Base-by-base conservation (phyloP, 2,329 filamentous ascomycete genomes). In the Sphaerostilbella broomeana region DNA sequence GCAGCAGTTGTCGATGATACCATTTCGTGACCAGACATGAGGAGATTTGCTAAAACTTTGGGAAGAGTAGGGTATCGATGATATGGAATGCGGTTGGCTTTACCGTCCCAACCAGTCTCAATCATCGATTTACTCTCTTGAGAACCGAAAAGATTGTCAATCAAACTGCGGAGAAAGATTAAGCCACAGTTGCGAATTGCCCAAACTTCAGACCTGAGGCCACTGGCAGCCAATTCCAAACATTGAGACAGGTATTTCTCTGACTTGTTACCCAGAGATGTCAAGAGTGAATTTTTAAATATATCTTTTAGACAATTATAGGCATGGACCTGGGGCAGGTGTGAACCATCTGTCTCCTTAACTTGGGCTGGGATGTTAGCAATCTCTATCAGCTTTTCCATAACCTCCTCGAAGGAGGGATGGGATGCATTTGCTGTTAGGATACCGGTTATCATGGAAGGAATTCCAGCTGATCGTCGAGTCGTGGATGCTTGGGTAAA, bases 281-380 rank as follows among this genome's bases (percentile, higher is more conserved):
- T 72, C 13, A 97, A 70, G 35, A 79, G 77, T 0, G 87, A 86
- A 49, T 82, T 88, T 42, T 86, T 90, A 61, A 95, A 92, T 2
- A 95, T 81, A 48, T 94, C 88, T 56, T 92, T 92, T 42, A 98
- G 67, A 45, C 86, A 95, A 57, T 98, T 98, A 56, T 95, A 75
- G 0, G 92, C 88, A 59, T 98, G 92, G 0, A 98, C 92, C 60
- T 98, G 90, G 1, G 88, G 84, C 4, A 97, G 65, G 27, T 84
- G 81, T 2, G 73, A 74, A 20, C 73, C 77, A 42, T 81, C 77
- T 1, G 73, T 77, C 43, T 77, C 70, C 0, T 71, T 68, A 28
- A 73, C 67, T 8, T 58, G 63, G 4, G 74, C 74, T 35, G 75
- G 69, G 16, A 65, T 60, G 17, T 68, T 61, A 5, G 80, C 77